Percentiles rank a stretch among this genome's conserved stretches.
These are phyloP conservation scores for Exophiala bonariae DNA, from an alignment of 2,329 filamentous ascomycete species.

Conservation along the genomic window DNA sequence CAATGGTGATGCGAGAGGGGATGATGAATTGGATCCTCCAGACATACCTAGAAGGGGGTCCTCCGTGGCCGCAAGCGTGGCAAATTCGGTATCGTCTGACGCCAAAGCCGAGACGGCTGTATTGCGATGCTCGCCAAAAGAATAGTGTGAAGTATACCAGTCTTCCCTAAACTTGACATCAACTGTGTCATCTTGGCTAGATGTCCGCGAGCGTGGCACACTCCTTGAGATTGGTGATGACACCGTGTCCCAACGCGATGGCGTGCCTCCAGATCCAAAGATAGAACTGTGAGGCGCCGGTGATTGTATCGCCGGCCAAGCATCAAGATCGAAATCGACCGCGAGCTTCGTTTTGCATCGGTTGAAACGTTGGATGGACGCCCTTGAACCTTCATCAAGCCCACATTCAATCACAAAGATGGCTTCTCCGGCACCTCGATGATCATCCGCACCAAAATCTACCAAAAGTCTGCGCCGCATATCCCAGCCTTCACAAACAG, in stretches of 20 bases:
- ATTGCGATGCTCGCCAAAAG: slow-evolving; percentile 60
- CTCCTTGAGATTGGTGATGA: slow-evolving; percentile 27
- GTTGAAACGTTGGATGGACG: slow-evolving; percentile 59
- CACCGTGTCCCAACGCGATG: slow-evolving; percentile 23
- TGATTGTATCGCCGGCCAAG: slow-evolving; percentile 26
- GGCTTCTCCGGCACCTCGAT: slow-evolving; percentile 72
- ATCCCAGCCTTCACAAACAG: slow-evolving; percentile 81
- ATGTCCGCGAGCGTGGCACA: slow-evolving; percentile 35
- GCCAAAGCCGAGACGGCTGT: slow-evolving; percentile 68
- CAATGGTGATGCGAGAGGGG: slow-evolving; percentile 54
- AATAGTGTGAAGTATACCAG: slow-evolving; percentile 65
- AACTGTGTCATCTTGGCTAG: slow-evolving; percentile 32
- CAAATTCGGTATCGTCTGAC: slow-evolving; percentile 73
- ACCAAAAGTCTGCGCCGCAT: slow-evolving; percentile 84
- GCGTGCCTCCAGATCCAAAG: slow-evolving; percentile 48
- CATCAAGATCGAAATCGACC: slow-evolving; percentile 26
- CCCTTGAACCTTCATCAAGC: slow-evolving; percentile 57
- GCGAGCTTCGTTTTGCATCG: slow-evolving; percentile 48
- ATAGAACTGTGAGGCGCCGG: slow-evolving; percentile 41
- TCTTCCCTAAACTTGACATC: slow-evolving; percentile 53
- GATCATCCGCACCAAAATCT: slow-evolving; percentile 83
- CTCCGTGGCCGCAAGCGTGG: slow-evolving; percentile 70
- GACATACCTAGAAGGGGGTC: slow-evolving; percentile 70
- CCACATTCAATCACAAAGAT: slow-evolving; percentile 75
- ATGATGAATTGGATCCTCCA: slow-evolving; percentile 54